Conservation (phyloP, 2,329 filamentous ascomycete genomes). For the Amesomyces nigricolor region DNA sequence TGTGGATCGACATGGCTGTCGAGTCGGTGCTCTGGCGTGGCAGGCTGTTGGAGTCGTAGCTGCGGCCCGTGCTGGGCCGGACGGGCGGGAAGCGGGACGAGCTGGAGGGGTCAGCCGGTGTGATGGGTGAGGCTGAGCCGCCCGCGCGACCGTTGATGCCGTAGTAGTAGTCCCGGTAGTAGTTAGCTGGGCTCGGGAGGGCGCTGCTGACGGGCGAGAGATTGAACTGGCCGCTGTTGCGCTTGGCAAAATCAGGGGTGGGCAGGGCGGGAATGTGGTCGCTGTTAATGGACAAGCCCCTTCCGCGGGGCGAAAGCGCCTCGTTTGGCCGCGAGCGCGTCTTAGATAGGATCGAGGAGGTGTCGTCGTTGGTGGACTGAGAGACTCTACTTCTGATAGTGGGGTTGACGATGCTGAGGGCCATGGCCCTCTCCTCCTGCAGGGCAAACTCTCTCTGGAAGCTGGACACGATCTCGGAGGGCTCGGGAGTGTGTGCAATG, state of each 20-base stretch:
- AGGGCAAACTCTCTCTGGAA: conserved; percentile 77
- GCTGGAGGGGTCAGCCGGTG: conserved; percentile 48
- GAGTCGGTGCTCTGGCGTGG: conserved; percentile 50
- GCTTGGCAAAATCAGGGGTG: conserved; percentile 59
- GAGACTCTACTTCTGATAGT: conserved; percentile 49
- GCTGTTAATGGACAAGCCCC: conserved; percentile 57
- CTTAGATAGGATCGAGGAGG: conserved; percentile 41
- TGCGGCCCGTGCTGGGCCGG: conserved; percentile 56
- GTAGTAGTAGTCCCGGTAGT: conserved; percentile 51
- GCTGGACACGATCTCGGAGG: conserved; percentile 67
- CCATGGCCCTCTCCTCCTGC: conserved; percentile 64
- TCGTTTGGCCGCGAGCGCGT: conserved; percentile 46
- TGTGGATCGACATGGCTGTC: conserved; percentile 33
- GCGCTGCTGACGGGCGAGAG: conserved; percentile 48
- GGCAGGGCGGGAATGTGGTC: conserved; percentile 59
- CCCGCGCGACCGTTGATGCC: conserved; percentile 43
- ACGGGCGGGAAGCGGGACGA: conserved; percentile 40
- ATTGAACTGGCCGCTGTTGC: conserved; percentile 61
- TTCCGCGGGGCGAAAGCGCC: conserved; percentile 43
- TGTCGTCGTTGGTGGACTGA: conserved; percentile 55
- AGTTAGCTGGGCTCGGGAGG: conserved; percentile 47
- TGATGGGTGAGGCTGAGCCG: conserved; percentile 53
- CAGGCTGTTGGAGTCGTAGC: conserved; percentile 49
- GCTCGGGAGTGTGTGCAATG: conserved; percentile 54
- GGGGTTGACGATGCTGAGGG: conserved; percentile 74